A percentile compares a stretch with the other conserved stretches of the same genome.
Evolutionary conservation across 768 basidiomycete species (phyloP).

Genomic region (Calocera cornea): DNA sequence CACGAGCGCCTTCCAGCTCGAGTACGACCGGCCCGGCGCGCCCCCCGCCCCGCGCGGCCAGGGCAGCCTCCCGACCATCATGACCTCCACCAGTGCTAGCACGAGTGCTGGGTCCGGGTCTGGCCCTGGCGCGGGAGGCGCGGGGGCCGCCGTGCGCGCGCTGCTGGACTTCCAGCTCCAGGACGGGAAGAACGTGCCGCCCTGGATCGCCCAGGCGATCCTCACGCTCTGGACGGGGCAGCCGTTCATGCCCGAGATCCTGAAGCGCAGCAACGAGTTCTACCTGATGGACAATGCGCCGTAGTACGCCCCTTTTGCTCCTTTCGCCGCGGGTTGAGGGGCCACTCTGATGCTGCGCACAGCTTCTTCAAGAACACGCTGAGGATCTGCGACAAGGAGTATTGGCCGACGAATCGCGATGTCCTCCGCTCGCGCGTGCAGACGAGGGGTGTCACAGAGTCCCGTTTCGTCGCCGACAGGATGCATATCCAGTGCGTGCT

Average conservation of each 20-base stretch:
- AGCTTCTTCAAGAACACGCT: conserved; percentile 79
- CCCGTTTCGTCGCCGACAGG: conserved; percentile 41
- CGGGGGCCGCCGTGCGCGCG: not conserved
- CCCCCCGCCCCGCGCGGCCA: not conserved
- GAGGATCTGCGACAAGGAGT: conserved; percentile 71
- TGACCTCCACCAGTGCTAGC: too few relatives aligned
- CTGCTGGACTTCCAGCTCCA: not conserved
- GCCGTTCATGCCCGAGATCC: conserved; percentile 31
- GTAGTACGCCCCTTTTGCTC: conserved; percentile 50
- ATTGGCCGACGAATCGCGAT: conserved; percentile 74
- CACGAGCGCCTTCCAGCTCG: not conserved
- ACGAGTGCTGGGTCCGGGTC: too few relatives aligned
- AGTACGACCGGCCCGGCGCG: not conserved
- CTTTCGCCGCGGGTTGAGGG: conserved; percentile 2
- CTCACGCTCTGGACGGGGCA: conserved; percentile 33
- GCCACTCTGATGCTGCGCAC: not conserved
- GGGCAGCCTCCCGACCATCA: not conserved
- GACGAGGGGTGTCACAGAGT: conserved; percentile 83
- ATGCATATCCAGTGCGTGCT: conserved; percentile 30
- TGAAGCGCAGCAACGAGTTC: conserved; percentile 45
- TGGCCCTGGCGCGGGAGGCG: not conserved
- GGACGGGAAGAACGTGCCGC: conserved; percentile 13
- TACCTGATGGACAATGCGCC: conserved; percentile 91
- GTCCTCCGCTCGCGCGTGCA: conserved; percentile 80
- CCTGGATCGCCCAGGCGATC: conserved; percentile 29